Evolutionary conservation across 2,329 filamentous ascomycete species (phyloP).

Genomic region (Cladobotryum mycophilum): DNA sequence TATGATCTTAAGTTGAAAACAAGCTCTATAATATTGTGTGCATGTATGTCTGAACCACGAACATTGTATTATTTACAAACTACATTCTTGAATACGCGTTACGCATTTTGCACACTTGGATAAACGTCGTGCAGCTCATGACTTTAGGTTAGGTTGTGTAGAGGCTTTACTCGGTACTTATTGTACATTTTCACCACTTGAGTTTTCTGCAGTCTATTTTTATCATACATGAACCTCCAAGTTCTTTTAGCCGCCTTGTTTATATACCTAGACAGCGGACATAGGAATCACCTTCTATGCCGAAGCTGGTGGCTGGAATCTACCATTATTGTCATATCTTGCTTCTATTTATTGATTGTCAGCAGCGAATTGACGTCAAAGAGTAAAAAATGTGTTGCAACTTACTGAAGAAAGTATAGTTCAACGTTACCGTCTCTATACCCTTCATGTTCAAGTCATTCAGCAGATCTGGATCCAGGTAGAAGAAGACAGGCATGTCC

Average conservation of each 20-base stretch:
- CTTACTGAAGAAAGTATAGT: constrained; percentile 98
- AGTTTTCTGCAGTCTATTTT: background rate
- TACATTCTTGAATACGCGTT: no score
- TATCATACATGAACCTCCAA: constrained; percentile 1
- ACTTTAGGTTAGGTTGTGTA: no score
- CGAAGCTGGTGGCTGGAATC: constrained; percentile 33
- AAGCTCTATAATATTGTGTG: no score
- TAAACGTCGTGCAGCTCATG: no score
- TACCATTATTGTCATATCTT: constrained; percentile 41
- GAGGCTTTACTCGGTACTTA: no score
- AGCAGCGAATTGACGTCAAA: constrained; percentile 21
- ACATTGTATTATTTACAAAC: no score
- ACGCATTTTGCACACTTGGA: no score
- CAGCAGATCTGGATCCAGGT: constrained; percentile 91
- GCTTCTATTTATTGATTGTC: constrained; percentile 36
- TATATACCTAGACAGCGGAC: no score
- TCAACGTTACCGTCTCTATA: constrained; percentile 91
- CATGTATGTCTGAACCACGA: no score
- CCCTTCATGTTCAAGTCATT: constrained; percentile 89
- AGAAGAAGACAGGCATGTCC: constrained; percentile 99
- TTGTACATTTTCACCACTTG: no score
- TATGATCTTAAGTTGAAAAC: no score
- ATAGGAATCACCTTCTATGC: constrained; percentile 8
- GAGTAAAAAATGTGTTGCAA: constrained; percentile 16
- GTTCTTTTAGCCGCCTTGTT: background rate